Base-by-base conservation (phyloP, 345 rosid genomes). In the Capsella bursapastoris region DNA sequence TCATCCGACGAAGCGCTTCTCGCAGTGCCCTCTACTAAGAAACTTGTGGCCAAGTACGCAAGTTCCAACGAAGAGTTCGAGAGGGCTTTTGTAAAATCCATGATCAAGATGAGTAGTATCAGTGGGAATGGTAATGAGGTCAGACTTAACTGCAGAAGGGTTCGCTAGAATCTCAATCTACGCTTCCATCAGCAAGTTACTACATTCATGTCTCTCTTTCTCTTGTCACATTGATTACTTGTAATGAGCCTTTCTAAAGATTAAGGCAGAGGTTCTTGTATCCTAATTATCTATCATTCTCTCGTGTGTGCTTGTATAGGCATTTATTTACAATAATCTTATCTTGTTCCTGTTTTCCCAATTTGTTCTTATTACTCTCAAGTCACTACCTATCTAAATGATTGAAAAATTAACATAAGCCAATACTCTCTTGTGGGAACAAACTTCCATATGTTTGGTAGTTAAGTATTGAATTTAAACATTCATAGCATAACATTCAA, bases 51-150 rank as follows among this genome's bases (percentile, higher is more conserved):
- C 8, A 82, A 84, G 66, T 91, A 80, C 18, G 91, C 95, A 0
- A 56, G 15, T 63, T 88, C 87, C 12, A 71, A 62, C n/a, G 34
- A 74, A 45, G 84, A 83, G 34, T 89, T 83, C 29, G 84, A 81
- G 51, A 70, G 66, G 60, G 96, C 95, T 27, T 91, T 91, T 65
- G 87, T 83, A n/a, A 64, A 80, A 65, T 88, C 93, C 16, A 90
- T 93, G 97, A 82, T 89, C 78, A 90, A 84, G 88, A 90, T 90
- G 96, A 86, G 92, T 71, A 85, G 92, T 76, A 77, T 93, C 66
- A 14, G 57, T 1, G 91, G 96, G 16, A 71, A 64, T 58, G 98
- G 96, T 4, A 79, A 85, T 60, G 96, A 89, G 81, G 87, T 93
- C 59, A 91, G 98, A 73, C 87, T 72, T 14, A 78, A 89, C 25